These are phyloP conservation scores for Fonsecaea nubica DNA, from an alignment of 2,329 filamentous ascomycete species.

Conservation along the genomic window DNA sequence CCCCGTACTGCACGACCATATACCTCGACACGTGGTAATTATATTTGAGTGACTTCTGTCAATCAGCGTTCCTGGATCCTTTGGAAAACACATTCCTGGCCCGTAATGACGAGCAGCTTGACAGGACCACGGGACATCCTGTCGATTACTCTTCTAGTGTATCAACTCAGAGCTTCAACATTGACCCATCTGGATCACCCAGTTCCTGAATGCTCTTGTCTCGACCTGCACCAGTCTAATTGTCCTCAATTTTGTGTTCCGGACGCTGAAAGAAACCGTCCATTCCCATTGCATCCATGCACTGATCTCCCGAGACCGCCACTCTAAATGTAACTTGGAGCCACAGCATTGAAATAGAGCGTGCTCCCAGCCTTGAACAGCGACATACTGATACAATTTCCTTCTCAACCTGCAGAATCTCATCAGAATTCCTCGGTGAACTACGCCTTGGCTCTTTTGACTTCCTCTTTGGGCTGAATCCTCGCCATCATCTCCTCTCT, in stretches of 20 bases:
- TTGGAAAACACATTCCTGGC: too few relatives aligned
- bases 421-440: conserved; percentile 11
- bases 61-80: too few relatives aligned
- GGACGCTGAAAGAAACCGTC: not conserved
- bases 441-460: conserved; percentile 12
- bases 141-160: too few relatives aligned
- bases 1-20: too few relatives aligned
- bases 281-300: not conserved
- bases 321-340: not conserved
- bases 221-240: not conserved
- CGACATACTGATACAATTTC: not conserved
- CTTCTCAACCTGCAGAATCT: not conserved
- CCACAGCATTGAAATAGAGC: not conserved
- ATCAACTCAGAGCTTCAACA: too few relatives aligned
- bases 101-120: too few relatives aligned
- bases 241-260: not conserved
- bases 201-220: not conserved
- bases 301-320: not conserved
- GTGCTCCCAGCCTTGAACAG: not conserved
- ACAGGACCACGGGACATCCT: too few relatives aligned
- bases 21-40: too few relatives aligned
- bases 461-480: conserved; percentile 70
- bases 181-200: not conserved
- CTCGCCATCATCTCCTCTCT: conserved; percentile 99
- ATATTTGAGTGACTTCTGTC: too few relatives aligned